A percentile compares a stretch with the other conserved stretches of the same genome.
Conservation (phyloP, 2,329 filamentous ascomycete genomes). For the Parastagonospora nodorum region DNA sequence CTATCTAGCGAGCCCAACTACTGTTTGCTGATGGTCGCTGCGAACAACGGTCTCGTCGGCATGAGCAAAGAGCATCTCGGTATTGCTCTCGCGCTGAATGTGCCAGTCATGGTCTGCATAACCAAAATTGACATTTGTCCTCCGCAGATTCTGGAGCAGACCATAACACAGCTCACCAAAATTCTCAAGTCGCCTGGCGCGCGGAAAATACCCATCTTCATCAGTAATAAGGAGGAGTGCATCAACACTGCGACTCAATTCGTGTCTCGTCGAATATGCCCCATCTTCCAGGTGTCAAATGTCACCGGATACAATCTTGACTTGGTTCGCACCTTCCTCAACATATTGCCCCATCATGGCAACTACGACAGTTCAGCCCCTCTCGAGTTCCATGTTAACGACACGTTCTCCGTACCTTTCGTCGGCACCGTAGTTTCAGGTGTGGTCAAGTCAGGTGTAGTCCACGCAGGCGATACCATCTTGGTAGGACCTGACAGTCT, state of each 20-base stretch:
- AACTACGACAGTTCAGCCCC: slow-evolving; percentile 84
- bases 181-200: slow-evolving; percentile 94
- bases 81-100: slow-evolving; percentile 90
- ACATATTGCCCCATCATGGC: slow-evolving; percentile 92
- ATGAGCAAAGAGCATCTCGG: slow-evolving; percentile 99
- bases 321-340: slow-evolving; percentile 88
- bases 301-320: slow-evolving; percentile 92
- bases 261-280: slow-evolving; percentile 91
- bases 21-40: slow-evolving; percentile 96
- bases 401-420: slow-evolving; percentile 97
- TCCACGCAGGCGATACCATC: slow-evolving; percentile 88
- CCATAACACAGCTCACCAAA: slow-evolving; percentile 85
- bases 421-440: slow-evolving; percentile 95
- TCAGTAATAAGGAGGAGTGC: slow-evolving; percentile 88
- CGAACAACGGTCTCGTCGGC: slow-evolving; percentile 94
- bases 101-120: slow-evolving; percentile 95
- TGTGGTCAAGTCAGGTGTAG: slow-evolving; percentile 80
- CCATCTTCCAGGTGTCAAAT: slow-evolving; percentile 97
- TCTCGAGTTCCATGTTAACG: slow-evolving; percentile 95
- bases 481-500: slow-evolving; percentile 88
- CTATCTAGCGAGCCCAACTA: slow-evolving; percentile 96
- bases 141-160: slow-evolving; percentile 92
- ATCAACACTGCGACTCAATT: slow-evolving; percentile 96
- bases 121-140: slow-evolving; percentile 99
- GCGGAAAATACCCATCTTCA: slow-evolving; percentile 93